phyloP scores from a whole-genome alignment of 176 grass and related monocot species.

The Sorghum bicolor region Sorghum_bicolor_NCBIv3 NC_012877.2:57601501-57602000 shows the following conservation, averaged over 20 bases:
- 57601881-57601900: background rate
- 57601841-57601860: background rate
- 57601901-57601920: background rate
- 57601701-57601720: background rate
- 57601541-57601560: background rate
- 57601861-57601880: background rate
- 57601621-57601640: background rate
- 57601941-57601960: fast-evolving
- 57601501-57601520: background rate
- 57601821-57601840: too few species aligned
- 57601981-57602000: background rate
- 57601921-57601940: background rate
- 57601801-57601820: background rate
- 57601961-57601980: background rate
- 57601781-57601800: background rate
- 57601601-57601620: background rate
- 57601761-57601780: background rate
- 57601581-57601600: background rate
- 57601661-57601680: too few species aligned
- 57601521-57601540: background rate
- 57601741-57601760: background rate
- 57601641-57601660: background rate
- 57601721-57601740: background rate
- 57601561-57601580: background rate
- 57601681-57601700: background rate